phyloP scores from a whole-genome alignment of 1,139 yeast genomes.

The Citeromyces hawaiiensis region DNA sequence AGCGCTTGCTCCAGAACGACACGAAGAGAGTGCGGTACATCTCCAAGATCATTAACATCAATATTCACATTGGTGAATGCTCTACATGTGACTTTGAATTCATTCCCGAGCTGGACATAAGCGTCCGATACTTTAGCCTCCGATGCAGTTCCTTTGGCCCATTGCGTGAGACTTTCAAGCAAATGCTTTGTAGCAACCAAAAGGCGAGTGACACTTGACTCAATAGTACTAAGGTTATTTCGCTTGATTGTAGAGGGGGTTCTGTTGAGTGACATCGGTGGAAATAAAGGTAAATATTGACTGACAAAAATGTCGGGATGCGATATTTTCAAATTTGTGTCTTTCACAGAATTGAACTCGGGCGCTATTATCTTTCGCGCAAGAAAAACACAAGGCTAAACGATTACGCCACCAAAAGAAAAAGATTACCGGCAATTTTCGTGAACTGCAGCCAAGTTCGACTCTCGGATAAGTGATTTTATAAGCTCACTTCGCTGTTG shows the following conservation, averaged over 20 bases:
- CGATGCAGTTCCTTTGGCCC: conserved; percentile 75
- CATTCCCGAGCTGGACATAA: conserved; percentile 87
- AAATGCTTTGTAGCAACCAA: conserved; percentile 84
- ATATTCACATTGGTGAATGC: conserved; percentile 60
- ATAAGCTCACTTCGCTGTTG: too few relatives aligned
- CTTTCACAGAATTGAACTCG: too few relatives aligned
- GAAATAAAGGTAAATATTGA: neutral
- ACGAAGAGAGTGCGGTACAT: conserved; percentile 63
- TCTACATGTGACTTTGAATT: conserved; percentile 76
- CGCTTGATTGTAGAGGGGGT: neutral
- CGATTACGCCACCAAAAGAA: too few relatives aligned
- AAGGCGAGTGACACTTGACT: conserved; percentile 69
- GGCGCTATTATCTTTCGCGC: too few relatives aligned
- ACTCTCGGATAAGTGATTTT: too few relatives aligned
- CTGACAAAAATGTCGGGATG: neutral
- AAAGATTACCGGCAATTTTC: too few relatives aligned
- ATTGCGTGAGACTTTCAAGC: conserved; percentile 71
- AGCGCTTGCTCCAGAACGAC: conserved; percentile 77
- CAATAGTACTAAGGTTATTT: conserved; percentile 35
- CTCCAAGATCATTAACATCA: conserved; percentile 59
- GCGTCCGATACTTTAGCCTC: conserved; percentile 85
- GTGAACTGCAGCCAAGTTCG: too few relatives aligned
- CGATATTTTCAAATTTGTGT: too few relatives aligned
- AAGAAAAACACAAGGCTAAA: too few relatives aligned
- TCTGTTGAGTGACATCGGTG: neutral